phyloP scores from a whole-genome alignment of 2,329 filamentous ascomycete genomes.

The Monosporascus sp. region DNA sequence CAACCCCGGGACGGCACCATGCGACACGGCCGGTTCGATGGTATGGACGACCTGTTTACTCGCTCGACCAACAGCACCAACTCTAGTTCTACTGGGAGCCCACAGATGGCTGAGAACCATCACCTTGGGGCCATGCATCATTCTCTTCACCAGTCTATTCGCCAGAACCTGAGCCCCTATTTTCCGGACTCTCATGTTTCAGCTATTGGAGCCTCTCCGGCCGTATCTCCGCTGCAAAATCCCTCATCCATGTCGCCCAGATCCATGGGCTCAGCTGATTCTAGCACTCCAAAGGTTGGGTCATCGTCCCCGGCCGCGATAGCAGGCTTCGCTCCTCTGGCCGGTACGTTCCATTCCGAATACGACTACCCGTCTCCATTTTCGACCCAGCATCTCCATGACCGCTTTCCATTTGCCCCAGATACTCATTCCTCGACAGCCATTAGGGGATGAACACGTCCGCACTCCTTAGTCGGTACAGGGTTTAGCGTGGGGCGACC shows the following conservation, averaged over 20 bases:
- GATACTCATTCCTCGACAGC: conserved; percentile 46
- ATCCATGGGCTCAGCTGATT: conserved; percentile 25
- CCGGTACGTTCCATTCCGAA: conserved; percentile 30
- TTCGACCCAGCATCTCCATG: conserved; percentile 34
- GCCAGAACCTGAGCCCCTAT: conserved; percentile 30
- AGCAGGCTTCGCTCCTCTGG: conserved; percentile 38
- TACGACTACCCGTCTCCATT: conserved; percentile 16
- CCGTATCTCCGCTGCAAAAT: conserved; percentile 27
- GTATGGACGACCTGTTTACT: conserved; percentile 29
- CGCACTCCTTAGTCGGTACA: not conserved
- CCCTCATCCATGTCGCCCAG: conserved; percentile 16
- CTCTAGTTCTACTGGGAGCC: conserved; percentile 33
- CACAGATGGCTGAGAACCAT: conserved; percentile 28
- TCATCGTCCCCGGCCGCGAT: conserved; percentile 41
- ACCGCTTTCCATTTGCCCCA: conserved; percentile 44
- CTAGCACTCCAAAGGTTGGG: conserved; percentile 30
- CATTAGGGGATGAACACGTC: conserved; percentile 32
- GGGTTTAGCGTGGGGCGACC: not conserved
- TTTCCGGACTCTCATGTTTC: conserved; percentile 26
- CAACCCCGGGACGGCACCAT: conserved; percentile 44
- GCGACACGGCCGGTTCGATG: conserved; percentile 37
- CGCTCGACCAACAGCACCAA: conserved; percentile 29
- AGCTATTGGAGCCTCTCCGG: conserved; percentile 27
- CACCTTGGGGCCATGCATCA: conserved; percentile 36
- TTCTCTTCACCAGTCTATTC: conserved; percentile 31